Base-by-base conservation (phyloP, 345 rosid species). In the Populus davidiana region DNA sequence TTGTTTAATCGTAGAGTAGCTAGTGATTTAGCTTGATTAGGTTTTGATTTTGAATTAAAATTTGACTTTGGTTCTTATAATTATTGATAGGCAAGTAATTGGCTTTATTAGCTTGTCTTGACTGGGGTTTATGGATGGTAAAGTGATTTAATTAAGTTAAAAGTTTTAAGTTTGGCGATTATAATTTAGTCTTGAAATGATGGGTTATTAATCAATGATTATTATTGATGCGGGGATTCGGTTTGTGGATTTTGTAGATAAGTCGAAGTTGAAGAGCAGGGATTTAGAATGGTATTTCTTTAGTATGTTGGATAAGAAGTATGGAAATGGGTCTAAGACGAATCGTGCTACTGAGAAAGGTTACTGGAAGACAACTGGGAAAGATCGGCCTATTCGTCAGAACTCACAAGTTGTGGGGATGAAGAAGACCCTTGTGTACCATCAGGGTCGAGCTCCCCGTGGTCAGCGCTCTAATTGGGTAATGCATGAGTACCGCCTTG, bases 221-320 rank as follows among this genome's bases (percentile, higher is more conserved):
- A 13, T 62, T 73, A 75, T 38, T 56, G 59, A 47, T 85, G 11
- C 23, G 25, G 20, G 65, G 54, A 50, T 66, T 67, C 54, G 12
- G 21, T 59, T 68, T 67, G 52, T 59, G 49, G 36, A 70, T 76
- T 75, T 71, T 76, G 73, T 75, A 94, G 99, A 61, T 33, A 90
- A 88, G 85, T 86, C 98, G 66, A 93, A 82, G 87, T 84, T 95
- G 89, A 92, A 91, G 81, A 90, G 85, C 52, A 89, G 97, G 85
- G 99, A 93, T 85, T 82, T 91, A 81, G 98, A 95, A 85, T 95
- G 99, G 99, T 95, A 95, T 82, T 96, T 96, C 80, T 96, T 92
- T 43, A 92, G 93, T 78, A 81, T 76, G 75, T 73, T 92, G 83
- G 99, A 93, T 78, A 93, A 86, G 84, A 96, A 96, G 87, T 92